Base-by-base conservation (phyloP, 139 green algal genomes). In the Auxenochlorella protothecoides region DNA sequence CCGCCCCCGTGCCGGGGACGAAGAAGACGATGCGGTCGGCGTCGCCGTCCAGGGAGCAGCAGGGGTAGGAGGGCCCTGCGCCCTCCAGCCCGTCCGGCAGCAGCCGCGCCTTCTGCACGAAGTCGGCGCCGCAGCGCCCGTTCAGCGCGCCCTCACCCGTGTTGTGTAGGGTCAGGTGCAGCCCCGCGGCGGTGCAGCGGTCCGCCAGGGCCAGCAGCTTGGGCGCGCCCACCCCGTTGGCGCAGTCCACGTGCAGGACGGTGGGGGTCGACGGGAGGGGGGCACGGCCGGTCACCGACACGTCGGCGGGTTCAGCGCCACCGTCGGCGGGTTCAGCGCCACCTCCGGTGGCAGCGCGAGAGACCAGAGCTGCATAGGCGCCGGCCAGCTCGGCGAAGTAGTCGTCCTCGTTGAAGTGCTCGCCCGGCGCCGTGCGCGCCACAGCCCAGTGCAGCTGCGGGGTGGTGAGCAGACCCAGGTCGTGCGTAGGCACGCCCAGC, bases 11-110 rank as follows among this genome's bases (percentile, higher is more conserved):
- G 54, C 65, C 72, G 55, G 0, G 63, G 76, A 16, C 72, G 70
- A 97, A 98, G 85, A 93, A 98, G 6, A 98, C 90, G n/a, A 97
- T 68, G 0, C 95, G 84, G 80, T 99, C 95, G 4, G 90, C 91
- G 80, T 99, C 95, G 61, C 95, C 95, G 67, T 99, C 95, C 3
- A 99, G 59, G 76, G 80, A 87, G 74, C 89, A 92, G 55, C 70
- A 76, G 53, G 73, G 66, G 15, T 55, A 68, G 11, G 71, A 76
- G 2, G 69, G 55, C 0, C 68, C 11, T 16, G 88, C 79, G 4
- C 61, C 68, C 11, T 68, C 68, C 62, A 90, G 87, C 9, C 72
- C 74, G 0, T 53, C 27, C 3, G 94, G 92, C 57, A 79, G 75
- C 57, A 68, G 27, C 54, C 77, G 72, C 71, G 96, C 85, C 74